These are phyloP conservation scores for Gymnopilus dilepis DNA, from an alignment of 768 basidiomycete species.

Conservation along the genomic window DNA sequence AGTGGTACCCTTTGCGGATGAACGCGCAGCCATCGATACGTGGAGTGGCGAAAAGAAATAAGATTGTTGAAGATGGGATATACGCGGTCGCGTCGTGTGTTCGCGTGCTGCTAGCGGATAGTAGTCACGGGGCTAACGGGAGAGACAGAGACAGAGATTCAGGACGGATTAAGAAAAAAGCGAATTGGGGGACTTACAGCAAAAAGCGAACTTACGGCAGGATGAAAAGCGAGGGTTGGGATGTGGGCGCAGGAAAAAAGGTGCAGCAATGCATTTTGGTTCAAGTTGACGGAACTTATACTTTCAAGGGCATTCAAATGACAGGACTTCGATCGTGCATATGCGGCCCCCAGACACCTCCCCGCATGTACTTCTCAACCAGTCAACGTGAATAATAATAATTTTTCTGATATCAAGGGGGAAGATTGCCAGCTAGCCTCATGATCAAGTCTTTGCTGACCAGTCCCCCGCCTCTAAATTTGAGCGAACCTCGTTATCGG, in stretches of 20 bases:
- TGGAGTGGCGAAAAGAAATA: conserved; percentile 11
- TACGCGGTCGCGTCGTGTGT: conserved; percentile 30
- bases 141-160: conserved; percentile 17
- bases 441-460: conserved; percentile 6
- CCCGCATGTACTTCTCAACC: conserved; percentile 23
- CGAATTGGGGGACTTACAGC: conserved; percentile 15
- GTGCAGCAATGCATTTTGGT: conserved; percentile 49
- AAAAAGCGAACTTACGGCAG: conserved; percentile 24
- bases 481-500: conserved; percentile 5
- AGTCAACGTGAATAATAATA: conserved; percentile 17
- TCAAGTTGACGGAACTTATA: conserved; percentile 66
- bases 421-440: neutral
- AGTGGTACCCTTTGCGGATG: conserved; percentile 43
- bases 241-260: conserved; percentile 50
- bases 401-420: conserved; percentile 1
- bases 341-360: conserved; percentile 44
- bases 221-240: conserved; percentile 23
- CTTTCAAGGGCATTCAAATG: conserved; percentile 48
- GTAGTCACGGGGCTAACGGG: conserved; percentile 10
- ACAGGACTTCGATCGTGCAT: conserved; percentile 53
- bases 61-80: conserved; percentile 13
- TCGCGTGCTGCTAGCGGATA: conserved; percentile 23
- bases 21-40: conserved; percentile 48
- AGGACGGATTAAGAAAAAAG: conserved; percentile 18
- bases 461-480: conserved; percentile 1